Evolutionary conservation across 2,329 filamentous ascomycete genomes (phyloP), one percentile per base, ranked within the genome.

Genomic region (Cryphonectria carpinicola): DNA sequence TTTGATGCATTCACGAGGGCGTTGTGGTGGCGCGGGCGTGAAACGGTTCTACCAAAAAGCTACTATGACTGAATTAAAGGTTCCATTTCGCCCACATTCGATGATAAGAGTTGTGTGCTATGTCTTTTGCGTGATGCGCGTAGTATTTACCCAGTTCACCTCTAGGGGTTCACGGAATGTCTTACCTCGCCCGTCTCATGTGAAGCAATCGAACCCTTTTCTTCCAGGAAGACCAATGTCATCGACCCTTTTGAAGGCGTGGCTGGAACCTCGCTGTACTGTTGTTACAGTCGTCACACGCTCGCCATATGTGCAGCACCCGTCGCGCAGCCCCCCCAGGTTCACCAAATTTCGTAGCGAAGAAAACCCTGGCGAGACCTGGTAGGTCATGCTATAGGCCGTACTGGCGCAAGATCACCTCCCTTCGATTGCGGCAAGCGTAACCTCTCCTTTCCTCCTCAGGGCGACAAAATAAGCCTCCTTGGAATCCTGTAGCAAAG

Each of bases 401-500:
- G 11, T 37, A 17, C 14, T 43, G 4, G 32, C 41, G 25, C 19
- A 6, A 28, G 6, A 49, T 68, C 22, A 64, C 4, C 19, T 14
- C 22, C 56, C 66, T 60, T 77, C 71, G 4, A 75, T 67, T 64
- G 76, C 74, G 32, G 73, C 70, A 28, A 78, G 68, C 0, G 62
- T 73, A 17, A 83, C 81, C 56, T 82, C 76, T 19, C 76, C 77
- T 78, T 91, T 95, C 73, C 94, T 88, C 71, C 86, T 84, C 70
- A 98, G 79, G 0, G 90, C 94, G 63, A 98, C 90, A 78, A 98
- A 97, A 77, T 92, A 98, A 3, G 90, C 87, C 80, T 98, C 96
- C 79, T 89, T 93, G 0, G 92, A 95, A 83, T 93, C 92, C 92
- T 94, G 68, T 28, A 60, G 3, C 19, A 22, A 46, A 35, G 32